A percentile compares a stretch with the other conserved stretches of the same genome.
Conservation (phyloP, 345 rosid genomes). For the Capsella bursapastoris region DNA sequence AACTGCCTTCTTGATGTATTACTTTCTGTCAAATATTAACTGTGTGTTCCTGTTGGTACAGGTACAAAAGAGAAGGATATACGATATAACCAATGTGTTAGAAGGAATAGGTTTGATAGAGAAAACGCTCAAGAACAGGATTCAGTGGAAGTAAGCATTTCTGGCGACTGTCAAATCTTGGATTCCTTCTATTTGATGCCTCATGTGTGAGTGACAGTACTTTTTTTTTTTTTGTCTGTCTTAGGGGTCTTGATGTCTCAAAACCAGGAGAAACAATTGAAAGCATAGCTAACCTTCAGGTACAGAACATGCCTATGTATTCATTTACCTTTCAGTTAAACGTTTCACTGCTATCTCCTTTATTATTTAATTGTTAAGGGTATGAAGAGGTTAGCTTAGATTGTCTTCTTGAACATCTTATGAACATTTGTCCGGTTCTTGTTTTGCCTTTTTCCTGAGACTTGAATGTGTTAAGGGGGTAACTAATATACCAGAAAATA, state of each 20-base stretch:
- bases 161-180: slow-evolving; percentile 19
- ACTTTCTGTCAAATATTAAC: slow-evolving; percentile 10
- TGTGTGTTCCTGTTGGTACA: slow-evolving; percentile 43
- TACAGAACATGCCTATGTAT: slow-evolving; percentile 40
- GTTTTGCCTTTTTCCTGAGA: slow-evolving; percentile 11
- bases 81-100: slow-evolving; percentile 96
- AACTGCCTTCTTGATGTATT: neutral
- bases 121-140: slow-evolving; percentile 94
- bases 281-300: slow-evolving; percentile 83
- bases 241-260: slow-evolving; percentile 91
- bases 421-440: slow-evolving; percentile 22
- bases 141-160: slow-evolving; percentile 90
- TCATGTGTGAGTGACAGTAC: slow-evolving; percentile 30
- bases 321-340: slow-evolving; percentile 10
- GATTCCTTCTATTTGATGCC: slow-evolving; percentile 21
- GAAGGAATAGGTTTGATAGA: slow-evolving; percentile 99
- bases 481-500: slow-evolving; percentile 14
- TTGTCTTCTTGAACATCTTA: slow-evolving; percentile 24
- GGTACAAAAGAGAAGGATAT: slow-evolving; percentile 99
- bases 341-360: slow-evolving; percentile 21
- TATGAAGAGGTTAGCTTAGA: neutral
- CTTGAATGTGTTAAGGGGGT: neutral
- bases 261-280: slow-evolving; percentile 81
- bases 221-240: slow-evolving; percentile 30
- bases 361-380: slow-evolving; percentile 5